phyloP scores from a whole-genome alignment of 805 yeast genomes.

The Kazachstania martiniae region DNA sequence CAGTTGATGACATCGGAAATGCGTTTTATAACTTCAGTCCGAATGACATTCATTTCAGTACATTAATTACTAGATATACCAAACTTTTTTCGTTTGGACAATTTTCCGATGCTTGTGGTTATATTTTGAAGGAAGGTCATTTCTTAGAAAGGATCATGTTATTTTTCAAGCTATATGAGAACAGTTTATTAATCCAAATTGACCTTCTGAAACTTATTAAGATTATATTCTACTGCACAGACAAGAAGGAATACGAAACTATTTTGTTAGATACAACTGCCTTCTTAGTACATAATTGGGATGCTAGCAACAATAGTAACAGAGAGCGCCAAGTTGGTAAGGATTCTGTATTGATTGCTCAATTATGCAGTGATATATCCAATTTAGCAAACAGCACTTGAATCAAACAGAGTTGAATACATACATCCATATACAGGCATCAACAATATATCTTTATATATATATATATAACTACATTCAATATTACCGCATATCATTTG shows the following conservation, averaged over 20 bases:
- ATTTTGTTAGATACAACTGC: too few species aligned
- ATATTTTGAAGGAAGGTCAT: slow-evolving; percentile 9
- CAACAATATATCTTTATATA: too few species aligned
- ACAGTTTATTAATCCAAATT: slow-evolving; percentile 26
- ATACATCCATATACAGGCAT: too few species aligned
- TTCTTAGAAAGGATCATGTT: slow-evolving; percentile 13
- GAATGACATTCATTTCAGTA: slow-evolving; percentile 18
- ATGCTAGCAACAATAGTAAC: slow-evolving; percentile 3
- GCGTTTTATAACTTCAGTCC: slow-evolving; percentile 16
- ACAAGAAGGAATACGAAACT: too few species aligned
- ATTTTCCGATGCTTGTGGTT: slow-evolving; percentile 10
- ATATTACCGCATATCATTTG: too few species aligned
- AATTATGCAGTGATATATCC: slow-evolving; percentile 23
- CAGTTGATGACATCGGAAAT: slow-evolving; percentile 3
- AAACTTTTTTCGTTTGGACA: slow-evolving; percentile 19
- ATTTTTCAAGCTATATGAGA: slow-evolving; percentile 21
- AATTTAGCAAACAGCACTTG: too few species aligned
- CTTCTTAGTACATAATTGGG: slow-evolving; percentile 21
- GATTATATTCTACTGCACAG: slow-evolving; percentile 15
- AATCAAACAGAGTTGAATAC: too few species aligned
- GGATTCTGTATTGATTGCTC: slow-evolving; percentile 26
- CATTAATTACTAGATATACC: slow-evolving; percentile 17
- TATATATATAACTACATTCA: too few species aligned
- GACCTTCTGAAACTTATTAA: slow-evolving; percentile 26
- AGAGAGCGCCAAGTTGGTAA: slow-evolving; percentile 19